Base-by-base conservation (phyloP, 805 yeast species). In the Kuraishia hungarica region DNA sequence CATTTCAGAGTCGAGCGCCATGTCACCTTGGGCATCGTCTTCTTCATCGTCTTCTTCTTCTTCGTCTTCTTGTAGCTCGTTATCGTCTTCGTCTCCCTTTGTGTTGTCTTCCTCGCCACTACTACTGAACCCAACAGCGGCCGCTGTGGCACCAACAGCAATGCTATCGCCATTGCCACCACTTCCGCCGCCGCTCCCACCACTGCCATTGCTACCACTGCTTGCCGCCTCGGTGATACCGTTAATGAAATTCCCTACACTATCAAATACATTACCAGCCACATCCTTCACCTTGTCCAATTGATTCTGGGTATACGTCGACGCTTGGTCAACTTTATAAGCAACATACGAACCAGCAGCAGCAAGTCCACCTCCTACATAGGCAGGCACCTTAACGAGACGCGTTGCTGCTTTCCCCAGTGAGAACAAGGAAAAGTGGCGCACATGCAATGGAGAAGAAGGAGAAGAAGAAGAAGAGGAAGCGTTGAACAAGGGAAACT, bases 261-360 rank as follows among this genome's bases (percentile, higher is more conserved):
- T 72, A 58, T 82, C 87, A 52, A 78, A 70, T 26, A 79, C 66
- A 26, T 78, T 80, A 43, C 79, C 80, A 0, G 89, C 81, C 50
- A 82, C 67, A 55, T 86, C 97, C 54, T 81, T 81, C 24, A 86
- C 73, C 56, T 82, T 75, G 8, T 76, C 74, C 49, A 93, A 62
- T 64, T 82, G 82, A 57, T 87, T 96, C 54, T 76, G 76, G 0
- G 97, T 82, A 62, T 80, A 89, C 46, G 68, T 75, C 0, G 89
- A 77, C 1, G 96, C 96, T 68, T 93, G 96, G 54, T 91, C 96
- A 10, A 92, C 87, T 67, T 94, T 93, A 68, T 92, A 92, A 20
- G 92, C 90, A 52, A 93, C 84, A 66, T 91, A 94, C 2, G 96
- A 86, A 0, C 97, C 96, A 7, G 96, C 97, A 11, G 97, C 98